Percentiles rank a stretch among this genome's conserved stretches.
These are phyloP conservation scores for Barnettozyma wickerhamii DNA, from an alignment of 805 yeast genomes.

Conservation along the genomic window DNA sequence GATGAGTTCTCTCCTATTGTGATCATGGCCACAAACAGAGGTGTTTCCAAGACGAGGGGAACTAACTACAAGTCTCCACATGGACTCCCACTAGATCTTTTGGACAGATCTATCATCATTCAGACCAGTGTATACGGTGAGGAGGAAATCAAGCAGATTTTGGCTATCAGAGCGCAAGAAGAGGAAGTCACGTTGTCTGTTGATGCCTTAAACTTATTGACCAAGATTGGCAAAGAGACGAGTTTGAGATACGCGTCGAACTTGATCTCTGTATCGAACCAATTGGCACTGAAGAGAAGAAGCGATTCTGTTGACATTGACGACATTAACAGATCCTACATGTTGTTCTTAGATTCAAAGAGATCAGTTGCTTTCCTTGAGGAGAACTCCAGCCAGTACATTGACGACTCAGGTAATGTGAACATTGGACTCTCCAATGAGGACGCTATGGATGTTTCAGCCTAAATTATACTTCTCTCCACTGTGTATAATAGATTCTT, in stretches of 20 bases:
- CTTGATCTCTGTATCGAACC: slow-evolving; percentile 84
- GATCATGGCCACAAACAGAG: slow-evolving; percentile 97
- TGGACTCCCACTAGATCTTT: slow-evolving; percentile 92
- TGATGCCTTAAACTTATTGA: slow-evolving; percentile 82
- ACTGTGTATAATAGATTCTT: background rate
- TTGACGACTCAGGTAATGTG: slow-evolving; percentile 77
- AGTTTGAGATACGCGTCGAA: slow-evolving; percentile 91
- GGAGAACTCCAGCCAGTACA: slow-evolving; percentile 61
- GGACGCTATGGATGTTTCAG: slow-evolving; percentile 37
- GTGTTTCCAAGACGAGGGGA: slow-evolving; percentile 90
- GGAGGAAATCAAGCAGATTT: slow-evolving; percentile 82
- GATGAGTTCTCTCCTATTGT: slow-evolving; percentile 96
- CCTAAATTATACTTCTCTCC: slow-evolving; percentile 7
- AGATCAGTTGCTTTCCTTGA: slow-evolving; percentile 86
- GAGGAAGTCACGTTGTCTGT: slow-evolving; percentile 83
- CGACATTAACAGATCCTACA: slow-evolving; percentile 84
- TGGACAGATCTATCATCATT: slow-evolving; percentile 90
- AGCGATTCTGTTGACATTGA: slow-evolving; percentile 61
- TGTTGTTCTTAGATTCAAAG: slow-evolving; percentile 81
- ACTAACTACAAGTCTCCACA: slow-evolving; percentile 93
- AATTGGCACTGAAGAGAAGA: slow-evolving; percentile 80
- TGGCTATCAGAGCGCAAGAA: slow-evolving; percentile 86
- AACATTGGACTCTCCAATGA: slow-evolving; percentile 39
- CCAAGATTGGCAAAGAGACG: slow-evolving; percentile 87
- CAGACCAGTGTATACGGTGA: slow-evolving; percentile 75